Conservation (phyloP, 139 green algal species). For the Coccomyxa sp. region DNA sequence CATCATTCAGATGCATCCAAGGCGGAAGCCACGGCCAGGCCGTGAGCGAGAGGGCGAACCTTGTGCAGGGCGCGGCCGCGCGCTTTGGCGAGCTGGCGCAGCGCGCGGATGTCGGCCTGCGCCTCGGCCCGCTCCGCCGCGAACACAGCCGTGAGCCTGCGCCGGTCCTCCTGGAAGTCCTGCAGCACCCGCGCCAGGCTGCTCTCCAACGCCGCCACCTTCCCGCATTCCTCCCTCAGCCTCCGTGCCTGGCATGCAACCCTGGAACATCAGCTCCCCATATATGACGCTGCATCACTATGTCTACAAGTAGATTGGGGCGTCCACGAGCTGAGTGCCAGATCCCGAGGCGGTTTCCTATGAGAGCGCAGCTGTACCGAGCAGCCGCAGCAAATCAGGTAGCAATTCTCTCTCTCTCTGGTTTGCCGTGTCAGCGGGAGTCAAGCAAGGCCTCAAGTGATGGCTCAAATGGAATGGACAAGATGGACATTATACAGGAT, state of each 20-base stretch:
- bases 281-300: not conserved
- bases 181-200: slow-evolving; percentile 56
- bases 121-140: not conserved
- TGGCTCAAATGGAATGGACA: too few species aligned
- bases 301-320: not conserved
- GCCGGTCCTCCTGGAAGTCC: slow-evolving; percentile 56
- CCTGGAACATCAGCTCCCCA: too few species aligned
- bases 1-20: too few species aligned
- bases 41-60: slow-evolving; percentile 68
- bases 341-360: too few species aligned
- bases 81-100: not conserved
- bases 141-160: too few species aligned
- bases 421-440: too few species aligned
- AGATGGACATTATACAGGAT: not conserved
- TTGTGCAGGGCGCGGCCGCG: slow-evolving; percentile 64
- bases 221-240: slow-evolving; percentile 26
- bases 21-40: slow-evolving; percentile 72
- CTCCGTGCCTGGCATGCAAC: slow-evolving; percentile 15
- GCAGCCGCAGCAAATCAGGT: too few species aligned
- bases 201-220: slow-evolving; percentile 55
- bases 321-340: not conserved
- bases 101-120: not conserved
- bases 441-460: too few species aligned
- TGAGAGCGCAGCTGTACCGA: too few species aligned
- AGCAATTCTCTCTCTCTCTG: too few species aligned